Percentiles rank a stretch among this genome's conserved stretches.
Conservation (phyloP, 352 stramenopile genomes). For the Phytophthora agathidicida region DNA sequence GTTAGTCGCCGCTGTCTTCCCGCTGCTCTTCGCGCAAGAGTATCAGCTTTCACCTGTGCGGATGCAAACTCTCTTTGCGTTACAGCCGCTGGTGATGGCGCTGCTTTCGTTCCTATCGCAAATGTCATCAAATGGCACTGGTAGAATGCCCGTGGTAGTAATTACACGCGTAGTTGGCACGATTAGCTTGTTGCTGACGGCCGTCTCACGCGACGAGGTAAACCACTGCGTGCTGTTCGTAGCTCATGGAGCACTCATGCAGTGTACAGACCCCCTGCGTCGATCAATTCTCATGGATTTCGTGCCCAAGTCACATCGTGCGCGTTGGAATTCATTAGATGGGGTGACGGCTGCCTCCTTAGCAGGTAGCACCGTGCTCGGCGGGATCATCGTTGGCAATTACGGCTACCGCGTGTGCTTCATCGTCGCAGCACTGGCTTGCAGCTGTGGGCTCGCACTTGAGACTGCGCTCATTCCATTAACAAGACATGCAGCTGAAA, state of each 20-base stretch:
- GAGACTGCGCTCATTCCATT: constrained; percentile 67
- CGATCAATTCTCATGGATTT: constrained; percentile 83
- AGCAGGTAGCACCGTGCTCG: constrained; percentile 71
- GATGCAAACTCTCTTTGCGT: constrained; percentile 62
- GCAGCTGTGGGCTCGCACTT: constrained; percentile 46
- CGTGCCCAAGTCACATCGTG: constrained; percentile 60
- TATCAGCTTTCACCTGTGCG: constrained; percentile 57
- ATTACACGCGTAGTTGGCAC: constrained; percentile 43
- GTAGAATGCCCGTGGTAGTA: constrained; percentile 69
- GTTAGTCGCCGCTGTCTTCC: constrained; percentile 64
- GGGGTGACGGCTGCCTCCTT: constrained; percentile 67
- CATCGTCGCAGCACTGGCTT: constrained; percentile 52
- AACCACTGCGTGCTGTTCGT: constrained; percentile 62
- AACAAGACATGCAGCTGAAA: constrained; percentile 42
- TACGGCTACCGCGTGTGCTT: constrained; percentile 78
- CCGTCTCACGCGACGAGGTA: constrained; percentile 29
- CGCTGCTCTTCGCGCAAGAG: constrained; percentile 71
- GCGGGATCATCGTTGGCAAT: constrained; percentile 57
- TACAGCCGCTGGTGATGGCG: constrained; percentile 54
- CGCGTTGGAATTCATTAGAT: constrained; percentile 76
- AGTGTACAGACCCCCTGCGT: constrained; percentile 64
- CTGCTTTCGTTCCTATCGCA: constrained; percentile 56
- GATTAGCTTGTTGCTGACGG: constrained; percentile 56
- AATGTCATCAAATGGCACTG: constrained; percentile 32
- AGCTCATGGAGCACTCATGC: constrained; percentile 56